Evolutionary conservation across 441 rosid species (phyloP), one percentile per base, ranked within the genome.

Genomic region (Kokia cookei): DNA sequence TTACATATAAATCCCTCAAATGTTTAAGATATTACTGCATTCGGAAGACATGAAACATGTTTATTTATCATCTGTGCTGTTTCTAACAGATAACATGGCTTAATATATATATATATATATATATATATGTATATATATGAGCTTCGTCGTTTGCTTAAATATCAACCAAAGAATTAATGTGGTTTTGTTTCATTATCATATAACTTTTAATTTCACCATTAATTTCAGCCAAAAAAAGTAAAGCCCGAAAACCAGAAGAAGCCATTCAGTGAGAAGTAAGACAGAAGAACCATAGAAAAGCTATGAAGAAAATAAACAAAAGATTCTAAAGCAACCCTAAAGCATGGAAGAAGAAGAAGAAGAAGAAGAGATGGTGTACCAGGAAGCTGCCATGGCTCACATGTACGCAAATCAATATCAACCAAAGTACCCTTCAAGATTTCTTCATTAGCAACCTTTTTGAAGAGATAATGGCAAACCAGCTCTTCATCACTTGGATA

Each of bases 371-470:
- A 60, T 12, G 58, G 72, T 78, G 1, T 80, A 95, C 99, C 99
- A 47, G 99, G 99, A 83, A 95, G 99, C 77, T 95, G 97, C 99
- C 99, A 95, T 75, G 99, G 99, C 86, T 96, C 99, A 79, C 99
- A 96, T 3, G 87, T 88, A 85, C 93, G 99, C 83, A 96, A 83
- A 78, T 96, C 98, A 62, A 96, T 84, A 65, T 96, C 98, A 27
- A 96, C 87, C 84, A 96, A 83, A 76, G 95, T 92, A 42, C 98
- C 94, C 84, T 89, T 89, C 70, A 91, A 58, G 54, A 78, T 79
- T 7, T 87, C 79, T n/a, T 88, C 87, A 77, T 91, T 87, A 8
- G 87, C 69, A 76, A 93, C 81, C 89, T 93, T 96, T 54, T 91
- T 93, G 86, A 82, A 86, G 63, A 96, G 96, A 81, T 96, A 96